A percentile compares a stretch with the other conserved stretches of the same genome.
Conservation (phyloP, 352 stramenopile genomes). For the Pythium oligandrum region DNA sequence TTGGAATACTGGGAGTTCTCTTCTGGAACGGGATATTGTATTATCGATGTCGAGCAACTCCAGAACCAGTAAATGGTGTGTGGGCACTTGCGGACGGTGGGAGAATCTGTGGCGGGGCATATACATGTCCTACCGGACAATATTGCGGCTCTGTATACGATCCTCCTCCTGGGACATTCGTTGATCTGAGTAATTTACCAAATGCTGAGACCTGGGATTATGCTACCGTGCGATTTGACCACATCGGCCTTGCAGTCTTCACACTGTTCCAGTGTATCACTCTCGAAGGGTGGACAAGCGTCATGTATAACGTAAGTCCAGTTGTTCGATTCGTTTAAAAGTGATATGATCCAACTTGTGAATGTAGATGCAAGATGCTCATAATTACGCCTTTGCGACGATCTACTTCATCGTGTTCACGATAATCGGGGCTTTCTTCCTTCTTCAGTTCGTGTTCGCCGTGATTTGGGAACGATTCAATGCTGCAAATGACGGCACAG, state of each 20-base stretch:
- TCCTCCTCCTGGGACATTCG: constrained; percentile 16
- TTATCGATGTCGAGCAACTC: constrained; percentile 43
- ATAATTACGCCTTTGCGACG: constrained; percentile 32
- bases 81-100: constrained; percentile 24
- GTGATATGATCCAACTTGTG: neutral
- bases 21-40: constrained; percentile 52
- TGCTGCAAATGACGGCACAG: constrained; percentile 34
- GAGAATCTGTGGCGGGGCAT: constrained; percentile 28
- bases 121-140: constrained; percentile 22
- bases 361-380: constrained; percentile 16
- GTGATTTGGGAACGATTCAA: constrained; percentile 67
- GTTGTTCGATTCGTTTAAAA: no score
- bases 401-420: constrained; percentile 81
- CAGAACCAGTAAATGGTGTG: constrained; percentile 38
- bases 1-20: constrained; percentile 62
- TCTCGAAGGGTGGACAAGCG: constrained; percentile 81
- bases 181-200: constrained; percentile 25
- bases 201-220: constrained; percentile 63
- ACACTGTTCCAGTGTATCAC: constrained; percentile 89
- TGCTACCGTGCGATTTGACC: constrained; percentile 81
- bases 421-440: constrained; percentile 75
- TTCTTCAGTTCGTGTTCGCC: constrained; percentile 80
- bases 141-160: constrained; percentile 46
- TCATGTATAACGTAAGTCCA: constrained; percentile 81
- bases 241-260: constrained; percentile 69